Evolutionary conservation across 177 flowering plant species (phyloP).

Genomic region (Vitis hybrid): DNA sequence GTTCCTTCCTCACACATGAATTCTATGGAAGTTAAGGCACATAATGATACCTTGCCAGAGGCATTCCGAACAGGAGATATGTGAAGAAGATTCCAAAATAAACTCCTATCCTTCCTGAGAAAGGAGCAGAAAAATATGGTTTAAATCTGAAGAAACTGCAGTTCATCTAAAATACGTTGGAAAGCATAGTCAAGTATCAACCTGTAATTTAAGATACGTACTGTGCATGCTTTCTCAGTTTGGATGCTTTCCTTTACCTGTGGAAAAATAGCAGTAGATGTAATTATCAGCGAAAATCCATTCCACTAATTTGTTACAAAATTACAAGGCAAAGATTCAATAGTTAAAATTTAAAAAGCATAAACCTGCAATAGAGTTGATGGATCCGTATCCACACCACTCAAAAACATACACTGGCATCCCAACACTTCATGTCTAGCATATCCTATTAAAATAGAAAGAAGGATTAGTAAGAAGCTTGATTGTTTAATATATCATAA

Average conservation of each 20-base stretch:
- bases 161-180: slow-evolving; percentile 1
- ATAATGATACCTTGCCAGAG: slow-evolving; percentile 73
- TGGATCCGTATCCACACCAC: slow-evolving; percentile 66
- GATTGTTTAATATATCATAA: not conserved
- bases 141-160: slow-evolving; percentile 3
- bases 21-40: not conserved
- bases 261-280: slow-evolving; percentile 10
- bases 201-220: slow-evolving; percentile 90
- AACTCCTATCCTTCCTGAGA: slow-evolving; percentile 72
- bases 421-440: slow-evolving; percentile 81
- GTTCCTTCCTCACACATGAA: not conserved
- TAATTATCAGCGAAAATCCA: not conserved
- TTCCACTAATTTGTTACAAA: not conserved
- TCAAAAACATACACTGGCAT: slow-evolving; percentile 65
- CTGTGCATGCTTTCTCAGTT: slow-evolving; percentile 63
- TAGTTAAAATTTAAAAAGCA: not conserved
- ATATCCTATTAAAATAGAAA: slow-evolving; percentile 50
- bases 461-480: slow-evolving; percentile 1
- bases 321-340: not conserved
- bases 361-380: slow-evolving; percentile 50
- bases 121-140: slow-evolving; percentile 2
- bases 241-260: slow-evolving; percentile 70
- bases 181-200: slow-evolving; percentile 29
- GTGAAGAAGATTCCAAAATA: slow-evolving; percentile 92
- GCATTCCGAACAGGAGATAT: slow-evolving; percentile 90